These are phyloP conservation scores for Asterionellopsis glacialis DNA, from an alignment of 108 stramenopile genomes.

Conservation along the genomic window DNA sequence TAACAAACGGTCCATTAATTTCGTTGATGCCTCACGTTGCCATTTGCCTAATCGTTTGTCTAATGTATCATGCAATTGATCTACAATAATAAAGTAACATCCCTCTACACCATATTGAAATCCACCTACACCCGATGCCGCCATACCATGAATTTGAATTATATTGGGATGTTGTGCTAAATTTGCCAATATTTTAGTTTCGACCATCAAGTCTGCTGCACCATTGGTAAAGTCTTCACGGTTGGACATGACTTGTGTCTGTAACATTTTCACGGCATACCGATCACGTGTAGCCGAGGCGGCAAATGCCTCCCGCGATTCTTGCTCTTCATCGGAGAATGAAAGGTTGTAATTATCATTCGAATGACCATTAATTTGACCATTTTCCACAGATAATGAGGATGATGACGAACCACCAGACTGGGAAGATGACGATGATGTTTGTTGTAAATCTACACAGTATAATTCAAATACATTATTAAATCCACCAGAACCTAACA, in stretches of 20 bases:
- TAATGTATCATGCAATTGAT: background rate
- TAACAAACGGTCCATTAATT: background rate
- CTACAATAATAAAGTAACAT: conserved; percentile 2
- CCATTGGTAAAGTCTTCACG: background rate
- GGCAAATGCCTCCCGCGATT: no score
- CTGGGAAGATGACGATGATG: no score
- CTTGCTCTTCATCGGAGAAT: no score
- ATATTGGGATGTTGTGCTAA: conserved; percentile 23
- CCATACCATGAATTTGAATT: conserved; percentile 16
- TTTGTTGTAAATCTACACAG: no score
- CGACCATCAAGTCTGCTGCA: background rate
- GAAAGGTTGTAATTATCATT: no score
- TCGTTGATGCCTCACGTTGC: background rate
- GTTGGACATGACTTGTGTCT: background rate
- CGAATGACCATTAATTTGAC: no score
- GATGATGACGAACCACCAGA: no score
- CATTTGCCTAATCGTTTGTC: background rate
- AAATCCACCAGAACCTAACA: conserved; percentile 71
- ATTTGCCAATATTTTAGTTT: conserved; percentile 7
- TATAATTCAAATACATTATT: conserved; percentile 38
- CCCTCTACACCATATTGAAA: no score
- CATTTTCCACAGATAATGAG: no score
- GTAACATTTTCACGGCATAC: background rate
- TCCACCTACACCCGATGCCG: no score
- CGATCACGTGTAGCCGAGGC: no score